phyloP scores from a whole-genome alignment of 2,329 filamentous ascomycete species.

The Lachnellula suecica region DNA sequence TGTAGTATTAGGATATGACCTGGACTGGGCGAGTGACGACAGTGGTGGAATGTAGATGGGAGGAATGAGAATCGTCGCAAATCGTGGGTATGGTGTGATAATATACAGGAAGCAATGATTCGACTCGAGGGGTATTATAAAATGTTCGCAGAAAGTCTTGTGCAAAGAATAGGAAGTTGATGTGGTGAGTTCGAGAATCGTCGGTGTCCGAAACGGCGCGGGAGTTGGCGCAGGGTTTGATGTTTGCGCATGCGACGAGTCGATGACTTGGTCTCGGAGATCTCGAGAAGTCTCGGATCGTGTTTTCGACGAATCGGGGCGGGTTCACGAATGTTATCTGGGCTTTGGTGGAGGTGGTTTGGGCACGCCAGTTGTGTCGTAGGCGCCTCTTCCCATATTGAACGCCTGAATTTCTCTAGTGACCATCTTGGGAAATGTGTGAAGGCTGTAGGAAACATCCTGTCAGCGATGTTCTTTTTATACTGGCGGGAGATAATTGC shows the following conservation, averaged over 20 bases:
- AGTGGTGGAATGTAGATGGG: slow-evolving; percentile 19
- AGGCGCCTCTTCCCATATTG: slow-evolving; percentile 52
- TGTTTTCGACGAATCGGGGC: slow-evolving; percentile 7
- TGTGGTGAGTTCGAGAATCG: slow-evolving; percentile 7
- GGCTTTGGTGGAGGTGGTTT: slow-evolving; percentile 41
- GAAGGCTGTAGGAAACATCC: slow-evolving; percentile 10
- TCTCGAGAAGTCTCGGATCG: slow-evolving; percentile 13
- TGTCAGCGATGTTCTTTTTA: slow-evolving; percentile 12
- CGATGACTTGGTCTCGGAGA: slow-evolving; percentile 8
- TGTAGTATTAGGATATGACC: slow-evolving; percentile 5
- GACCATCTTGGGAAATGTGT: slow-evolving; percentile 25
- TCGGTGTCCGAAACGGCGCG: slow-evolving; percentile 5
- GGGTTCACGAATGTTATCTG: slow-evolving; percentile 22
- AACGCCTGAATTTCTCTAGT: slow-evolving; percentile 28
- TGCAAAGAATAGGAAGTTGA: slow-evolving; percentile 9
- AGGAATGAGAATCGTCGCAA: slow-evolving; percentile 29
- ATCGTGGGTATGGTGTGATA: slow-evolving; percentile 23
- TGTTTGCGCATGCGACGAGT: slow-evolving; percentile 12
- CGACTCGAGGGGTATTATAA: slow-evolving; percentile 20
- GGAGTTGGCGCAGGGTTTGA: slow-evolving; percentile 7
- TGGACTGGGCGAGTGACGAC: slow-evolving; percentile 7
- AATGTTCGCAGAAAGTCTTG: slow-evolving; percentile 14
- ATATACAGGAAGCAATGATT: slow-evolving; percentile 19
- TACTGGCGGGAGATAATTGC: neutral
- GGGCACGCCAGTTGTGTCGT: slow-evolving; percentile 49